Conservation (phyloP, 257 asterid species). For the Plectranthus barbatus region DNA sequence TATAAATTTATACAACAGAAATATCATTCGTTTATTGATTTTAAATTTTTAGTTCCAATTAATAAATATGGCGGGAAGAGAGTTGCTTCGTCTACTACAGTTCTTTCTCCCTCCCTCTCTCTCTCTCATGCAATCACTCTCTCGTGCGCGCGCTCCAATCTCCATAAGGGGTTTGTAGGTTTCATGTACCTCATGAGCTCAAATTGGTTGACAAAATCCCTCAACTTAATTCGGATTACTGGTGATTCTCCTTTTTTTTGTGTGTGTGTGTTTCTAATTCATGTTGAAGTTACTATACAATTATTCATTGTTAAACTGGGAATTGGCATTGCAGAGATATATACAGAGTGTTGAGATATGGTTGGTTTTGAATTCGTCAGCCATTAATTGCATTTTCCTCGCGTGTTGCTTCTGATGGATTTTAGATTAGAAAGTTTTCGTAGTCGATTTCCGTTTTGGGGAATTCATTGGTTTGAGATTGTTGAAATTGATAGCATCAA, state of each 20-base stretch:
- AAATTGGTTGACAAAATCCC: slow-evolving; percentile 30
- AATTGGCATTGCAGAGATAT: slow-evolving; percentile 10
- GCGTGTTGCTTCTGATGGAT: slow-evolving; percentile 10
- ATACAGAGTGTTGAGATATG: neutral
- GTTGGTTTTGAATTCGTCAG: slow-evolving; percentile 12
- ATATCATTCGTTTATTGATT: too few relatives aligned
- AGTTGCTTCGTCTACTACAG: too few relatives aligned
- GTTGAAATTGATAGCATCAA: neutral
- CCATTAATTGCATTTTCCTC: slow-evolving; percentile 27
- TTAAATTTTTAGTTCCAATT: too few relatives aligned
- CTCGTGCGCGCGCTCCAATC: too few relatives aligned
- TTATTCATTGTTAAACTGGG: too few relatives aligned
- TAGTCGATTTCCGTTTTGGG: neutral
- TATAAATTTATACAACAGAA: too few relatives aligned
- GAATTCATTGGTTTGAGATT: slow-evolving; percentile 11
- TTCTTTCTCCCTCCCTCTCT: too few relatives aligned
- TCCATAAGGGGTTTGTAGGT: slow-evolving; percentile 21
- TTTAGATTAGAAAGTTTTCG: slow-evolving; percentile 4
- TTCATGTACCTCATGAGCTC: slow-evolving; percentile 18
- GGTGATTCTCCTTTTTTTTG: slow-evolving; percentile 9
- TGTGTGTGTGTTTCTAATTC: too few relatives aligned
- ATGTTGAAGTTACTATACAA: too few relatives aligned
- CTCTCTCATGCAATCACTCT: too few relatives aligned
- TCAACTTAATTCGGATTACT: slow-evolving; percentile 23
- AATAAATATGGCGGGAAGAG: too few relatives aligned